These are phyloP conservation scores for Nicotiana attenuata DNA, from an alignment of 257 asterid genomes.

Conservation along the genomic window DNA sequence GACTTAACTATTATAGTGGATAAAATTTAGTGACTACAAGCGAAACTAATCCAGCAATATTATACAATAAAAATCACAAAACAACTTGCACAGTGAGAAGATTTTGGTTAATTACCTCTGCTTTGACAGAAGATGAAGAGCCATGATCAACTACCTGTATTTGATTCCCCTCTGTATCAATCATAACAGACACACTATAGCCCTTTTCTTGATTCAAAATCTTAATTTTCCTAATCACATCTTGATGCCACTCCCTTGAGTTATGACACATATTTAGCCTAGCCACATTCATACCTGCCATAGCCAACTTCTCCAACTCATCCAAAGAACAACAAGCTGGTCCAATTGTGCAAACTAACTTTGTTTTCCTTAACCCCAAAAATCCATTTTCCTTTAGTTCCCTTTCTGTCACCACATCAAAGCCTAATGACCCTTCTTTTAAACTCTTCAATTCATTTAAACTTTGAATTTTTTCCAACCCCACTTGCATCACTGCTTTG, in stretches of 20 bases:
- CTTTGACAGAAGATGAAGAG: conserved; percentile 73
- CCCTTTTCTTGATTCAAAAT: conserved; percentile 65
- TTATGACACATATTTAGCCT: conserved; percentile 83
- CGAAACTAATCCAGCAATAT: neutral
- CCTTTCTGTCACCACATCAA: conserved; percentile 65
- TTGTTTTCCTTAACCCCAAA: conserved; percentile 81
- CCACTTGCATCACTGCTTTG: conserved; percentile 49
- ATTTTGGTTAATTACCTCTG: conserved; percentile 47
- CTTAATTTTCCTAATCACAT: conserved; percentile 69
- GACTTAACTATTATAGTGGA: neutral
- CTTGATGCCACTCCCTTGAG: conserved; percentile 70
- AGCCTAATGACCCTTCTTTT: conserved; percentile 32
- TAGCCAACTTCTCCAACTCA: conserved; percentile 68
- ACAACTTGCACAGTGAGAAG: neutral
- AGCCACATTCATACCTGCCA: conserved; percentile 81
- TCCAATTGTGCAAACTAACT: conserved; percentile 82
- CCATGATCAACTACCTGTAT: conserved; percentile 79
- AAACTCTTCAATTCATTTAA: conserved; percentile 20
- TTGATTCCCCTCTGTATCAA: conserved; percentile 81
- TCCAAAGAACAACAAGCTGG: conserved; percentile 68
- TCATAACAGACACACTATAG: conserved; percentile 76
- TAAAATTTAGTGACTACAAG: neutral
- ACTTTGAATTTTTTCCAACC: conserved; percentile 32
- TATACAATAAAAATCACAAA: neutral
- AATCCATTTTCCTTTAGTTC: conserved; percentile 71